Base-by-base conservation (phyloP, 2,329 filamentous ascomycete genomes). In the Ceratocystis colombiana region DNA sequence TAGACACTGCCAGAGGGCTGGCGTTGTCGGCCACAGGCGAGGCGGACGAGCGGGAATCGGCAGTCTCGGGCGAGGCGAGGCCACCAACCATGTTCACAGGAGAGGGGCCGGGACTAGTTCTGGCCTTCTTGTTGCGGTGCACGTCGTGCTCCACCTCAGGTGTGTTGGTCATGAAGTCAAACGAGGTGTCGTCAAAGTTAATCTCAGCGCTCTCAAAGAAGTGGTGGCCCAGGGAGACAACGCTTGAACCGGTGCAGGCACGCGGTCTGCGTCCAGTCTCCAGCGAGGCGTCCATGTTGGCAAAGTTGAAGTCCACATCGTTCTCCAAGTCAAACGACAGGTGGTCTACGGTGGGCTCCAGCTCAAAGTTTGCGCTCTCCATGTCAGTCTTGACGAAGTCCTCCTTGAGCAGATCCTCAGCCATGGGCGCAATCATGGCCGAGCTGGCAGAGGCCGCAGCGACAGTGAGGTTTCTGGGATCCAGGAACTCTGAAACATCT, bases 391-490 rank as follows among this genome's bases (percentile, higher is more conserved):
- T 62, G 44, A 5, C n/a, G 17, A 64, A 53, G 15, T 64, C 75
- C 76, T 82, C 76, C 74, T 78, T 79, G 72, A 81, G 75, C 72
- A 88, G 84, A 75, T 86, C 82, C 72, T 88, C 85, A 63, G 80
- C 80, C n/a, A 89, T 77, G 20, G 82, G 82, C 53, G 87, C 87
- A 6, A 80, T 76, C 63, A 81, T 73, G 7, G 77, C 79, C 48
- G 80, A 74, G 71, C 79, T 81, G 69, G 79, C 76, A 72, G 79
- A 74, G 64, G 73, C 76, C 75, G 78, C 81, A 75, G 78, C 81
- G 33, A 96, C 89, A 22, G 89, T 96, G 70, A 96, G 79, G 73
- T 96, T 90, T 73, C 92, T 87, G 44, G 93, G 92, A 74, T 96
- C 92, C 76, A 93, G 96, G 75, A 94, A 95, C 73, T 90, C 88